phyloP scores from a whole-genome alignment of 139 green algal species.

The Coelastrella sp. region DNA sequence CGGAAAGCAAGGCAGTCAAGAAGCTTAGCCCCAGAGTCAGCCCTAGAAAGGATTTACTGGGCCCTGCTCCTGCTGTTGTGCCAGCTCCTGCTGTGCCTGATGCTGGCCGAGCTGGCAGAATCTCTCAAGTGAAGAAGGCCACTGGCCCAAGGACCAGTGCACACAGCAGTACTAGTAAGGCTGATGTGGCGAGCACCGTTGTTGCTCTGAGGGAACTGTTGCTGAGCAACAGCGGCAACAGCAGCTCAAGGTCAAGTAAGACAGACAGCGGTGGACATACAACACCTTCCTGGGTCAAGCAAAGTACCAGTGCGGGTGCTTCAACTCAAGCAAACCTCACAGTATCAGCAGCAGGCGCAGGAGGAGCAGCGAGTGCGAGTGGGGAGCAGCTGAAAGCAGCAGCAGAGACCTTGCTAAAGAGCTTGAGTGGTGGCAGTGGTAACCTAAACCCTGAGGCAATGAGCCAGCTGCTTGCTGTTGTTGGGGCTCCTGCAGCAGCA shows the following conservation, averaged over 20 bases:
- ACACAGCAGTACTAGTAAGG: background rate
- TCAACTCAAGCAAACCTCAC: background rate
- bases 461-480: background rate
- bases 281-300: background rate
- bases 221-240: background rate
- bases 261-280: background rate
- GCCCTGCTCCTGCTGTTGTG: too few relatives aligned
- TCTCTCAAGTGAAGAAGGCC: background rate
- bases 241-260: background rate
- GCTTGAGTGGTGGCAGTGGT: background rate
- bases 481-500: background rate
- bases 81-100: background rate
- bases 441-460: background rate
- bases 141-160: background rate
- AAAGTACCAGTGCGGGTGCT: background rate
- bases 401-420: slow-evolving; percentile 7
- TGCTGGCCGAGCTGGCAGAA: background rate
- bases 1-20: background rate
- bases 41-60: background rate
- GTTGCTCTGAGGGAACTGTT: background rate
- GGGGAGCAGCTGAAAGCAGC: slow-evolving; percentile 24
- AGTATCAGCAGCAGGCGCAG: slow-evolving; percentile 16
- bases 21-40: background rate
- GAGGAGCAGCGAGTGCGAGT: background rate
- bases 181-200: background rate